Base-by-base conservation (phyloP, 2,329 filamentous ascomycete genomes). In the Pseudogymnoascus sp. region DNA sequence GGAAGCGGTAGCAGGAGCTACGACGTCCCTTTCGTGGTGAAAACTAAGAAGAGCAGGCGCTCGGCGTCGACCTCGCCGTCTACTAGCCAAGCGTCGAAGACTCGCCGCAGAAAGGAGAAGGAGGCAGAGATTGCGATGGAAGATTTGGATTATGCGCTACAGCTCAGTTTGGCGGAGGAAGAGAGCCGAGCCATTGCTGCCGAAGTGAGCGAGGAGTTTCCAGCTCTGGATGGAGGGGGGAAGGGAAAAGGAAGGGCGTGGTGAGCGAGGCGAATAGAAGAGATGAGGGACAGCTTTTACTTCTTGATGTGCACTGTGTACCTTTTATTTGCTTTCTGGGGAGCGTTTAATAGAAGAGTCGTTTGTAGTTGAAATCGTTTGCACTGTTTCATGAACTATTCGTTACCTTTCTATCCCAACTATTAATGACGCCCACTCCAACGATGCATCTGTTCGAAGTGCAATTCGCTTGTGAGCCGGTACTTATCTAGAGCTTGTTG, bases 81-180 rank as follows among this genome's bases (percentile, higher is more conserved):
- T 6, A 71, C 73, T 5, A 76, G 74, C 64, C 73, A 77, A 16
- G 65, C 61, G 10, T 66, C 68, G 2, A 69, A 65, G 26, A 62
- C 31, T n/a, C 66, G 69, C 23, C 36, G 42, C 42, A 57, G 45
- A 5, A 65, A 60, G n/a, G 31, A 65, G 10, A 66, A 29, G 10
- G 57, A 14, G 36, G 72, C 73, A 1, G 69, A 74, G 10, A 69
- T 77, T 3, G 71, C 74, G 12, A 71, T 73, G 62, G 82, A 83
- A 61, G 86, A 87, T 67, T 67, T 88, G 57, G 83, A 85, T 62
- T 75, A 86, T 37, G 86, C 86, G 2, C 72, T 88, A 60, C 79
- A 80, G 65, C 74, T 88, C 21, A 88, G 86, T 68, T 75, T 87
- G 67, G 79, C 82, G 45, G 83, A 86, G 66, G 79, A 82, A 63